Percentiles rank a stretch among this genome's conserved stretches.
Evolutionary conservation across 805 yeast genomes (phyloP).

Genomic region (Candida multigemmis): DNA sequence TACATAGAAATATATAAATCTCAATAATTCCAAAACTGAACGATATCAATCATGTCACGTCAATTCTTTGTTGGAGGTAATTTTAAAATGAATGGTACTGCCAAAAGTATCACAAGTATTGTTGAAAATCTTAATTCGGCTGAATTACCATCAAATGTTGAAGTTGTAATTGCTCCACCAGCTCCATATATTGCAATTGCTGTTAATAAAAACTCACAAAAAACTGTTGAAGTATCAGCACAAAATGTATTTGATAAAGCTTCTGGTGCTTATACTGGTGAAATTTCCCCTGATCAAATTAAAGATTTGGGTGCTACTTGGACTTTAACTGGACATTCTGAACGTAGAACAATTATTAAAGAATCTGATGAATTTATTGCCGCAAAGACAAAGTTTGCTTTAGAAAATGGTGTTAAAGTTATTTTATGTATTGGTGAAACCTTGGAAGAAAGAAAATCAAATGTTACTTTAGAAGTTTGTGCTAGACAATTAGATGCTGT

Average conservation of each 20-base stretch:
- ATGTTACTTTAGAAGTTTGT: conserved; percentile 77
- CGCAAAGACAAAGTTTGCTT: conserved; percentile 87
- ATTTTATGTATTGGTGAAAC: conserved; percentile 98
- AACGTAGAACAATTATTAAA: conserved; percentile 89
- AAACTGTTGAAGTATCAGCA: conserved; percentile 75
- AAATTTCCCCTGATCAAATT: conserved; percentile 79
- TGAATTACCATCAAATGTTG: conserved; percentile 65
- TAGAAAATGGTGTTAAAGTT: conserved; percentile 82
- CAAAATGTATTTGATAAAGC: conserved; percentile 86
- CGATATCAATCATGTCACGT: conserved; percentile 55
- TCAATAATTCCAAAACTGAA: neutral
- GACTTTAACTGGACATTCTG: conserved; percentile 97
- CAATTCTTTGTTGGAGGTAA: conserved; percentile 97
- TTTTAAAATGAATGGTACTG: conserved; percentile 97
- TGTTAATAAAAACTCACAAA: conserved; percentile 54
- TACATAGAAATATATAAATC: neutral
- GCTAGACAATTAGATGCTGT: conserved; percentile 89
- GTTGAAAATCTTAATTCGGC: conserved; percentile 77
- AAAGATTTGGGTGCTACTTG: conserved; percentile 89
- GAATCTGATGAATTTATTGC: conserved; percentile 90
- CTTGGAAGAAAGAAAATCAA: conserved; percentile 86
- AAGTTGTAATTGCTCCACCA: conserved; percentile 95
- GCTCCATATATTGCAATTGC: conserved; percentile 84
- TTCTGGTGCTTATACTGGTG: conserved; percentile 98
- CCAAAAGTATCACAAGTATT: conserved; percentile 73